Base-by-base conservation (phyloP, 1,139 yeast genomes). In the Wickerhamomyces sp. region DNA sequence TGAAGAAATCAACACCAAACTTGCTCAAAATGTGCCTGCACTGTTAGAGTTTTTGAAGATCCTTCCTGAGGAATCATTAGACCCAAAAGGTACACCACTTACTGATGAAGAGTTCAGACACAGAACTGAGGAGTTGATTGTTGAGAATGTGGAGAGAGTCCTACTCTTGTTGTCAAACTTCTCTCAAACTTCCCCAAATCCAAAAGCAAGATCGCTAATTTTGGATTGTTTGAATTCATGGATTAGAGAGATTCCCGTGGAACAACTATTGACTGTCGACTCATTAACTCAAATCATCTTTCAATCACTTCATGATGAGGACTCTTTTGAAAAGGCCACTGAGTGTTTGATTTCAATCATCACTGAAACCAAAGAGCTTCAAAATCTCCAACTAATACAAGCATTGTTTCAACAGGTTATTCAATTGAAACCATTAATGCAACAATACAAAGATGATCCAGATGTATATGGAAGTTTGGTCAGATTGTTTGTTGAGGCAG, bases 41-140 rank as follows among this genome's bases (percentile, higher is more conserved):
- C 61, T 87, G 42, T 70, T 94, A 51, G 95, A 88, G 59, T 90
- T 91, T 58, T 73, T 94, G 51, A 83, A 82, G 60, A 83, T 93
- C 42, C 69, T 94, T 47, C 99, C 99, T 0, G 98, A 94, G 63
- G 99, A 94, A 64, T 75, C 93, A 42, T 69, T 82, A 42, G 94
- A 87, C 55, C 80, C 82, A 39, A 84, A 85, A 54, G 82, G 83
- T 49, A 79, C 95, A 1, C 83, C 93, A 32, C 69, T 91, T 49
- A 79, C 91, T 5, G 95, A 87, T 60, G 93, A 84, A 36, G 95
- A 91, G 60, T 86, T 87, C 59, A 75, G 77, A 48, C 56, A 63
- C 5, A 76, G 96, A 57, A 79, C 86, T 2, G 68, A 71, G 36
- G 80, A 79, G 51, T 71, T 89, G 45, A 75, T 93, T 36, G 72